Evolutionary conservation across 495 filamentous ascomycete genomes (phyloP).

Genomic region (Neurospora africana): DNA sequence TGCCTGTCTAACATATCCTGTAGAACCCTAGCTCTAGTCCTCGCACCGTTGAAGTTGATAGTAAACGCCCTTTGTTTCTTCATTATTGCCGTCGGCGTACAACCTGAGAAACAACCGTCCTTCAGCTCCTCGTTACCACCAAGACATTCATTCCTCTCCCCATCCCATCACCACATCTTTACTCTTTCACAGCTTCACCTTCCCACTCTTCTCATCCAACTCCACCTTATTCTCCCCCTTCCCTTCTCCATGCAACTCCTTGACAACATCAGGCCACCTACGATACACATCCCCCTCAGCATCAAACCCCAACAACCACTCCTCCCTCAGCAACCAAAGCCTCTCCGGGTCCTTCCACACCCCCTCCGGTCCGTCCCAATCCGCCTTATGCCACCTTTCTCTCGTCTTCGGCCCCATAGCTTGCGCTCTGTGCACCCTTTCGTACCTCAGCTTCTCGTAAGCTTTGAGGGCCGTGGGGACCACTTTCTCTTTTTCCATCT

Average conservation of each 20-base stretch:
- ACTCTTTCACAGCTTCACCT: not conserved
- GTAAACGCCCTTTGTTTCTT: no score
- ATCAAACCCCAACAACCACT: conserved; percentile 53
- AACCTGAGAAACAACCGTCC: no score
- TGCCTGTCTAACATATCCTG: no score
- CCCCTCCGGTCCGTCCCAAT: conserved; percentile 33
- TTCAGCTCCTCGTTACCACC: no score
- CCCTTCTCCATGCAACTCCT: not conserved
- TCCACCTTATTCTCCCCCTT: not conserved
- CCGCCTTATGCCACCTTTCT: conserved; percentile 52
- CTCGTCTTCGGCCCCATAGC: conserved; percentile 48
- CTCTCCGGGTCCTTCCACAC: conserved; percentile 49
- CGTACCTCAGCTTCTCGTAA: conserved; percentile 43
- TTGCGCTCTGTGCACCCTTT: conserved; percentile 44
- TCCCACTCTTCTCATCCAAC: not conserved
- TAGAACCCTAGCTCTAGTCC: no score
- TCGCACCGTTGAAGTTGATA: no score
- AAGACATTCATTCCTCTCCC: no score
- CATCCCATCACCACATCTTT: not conserved
- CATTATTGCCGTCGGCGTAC: no score
- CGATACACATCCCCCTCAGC: conserved; percentile 47
- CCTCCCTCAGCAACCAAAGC: conserved; percentile 43
- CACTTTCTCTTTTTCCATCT: not conserved
- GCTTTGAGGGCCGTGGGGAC: conserved; percentile 35
- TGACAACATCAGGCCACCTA: conserved; percentile 7